These are phyloP conservation scores for Neurospora sp. DNA, from an alignment of 495 filamentous ascomycete species.

Conservation along the genomic window DNA sequence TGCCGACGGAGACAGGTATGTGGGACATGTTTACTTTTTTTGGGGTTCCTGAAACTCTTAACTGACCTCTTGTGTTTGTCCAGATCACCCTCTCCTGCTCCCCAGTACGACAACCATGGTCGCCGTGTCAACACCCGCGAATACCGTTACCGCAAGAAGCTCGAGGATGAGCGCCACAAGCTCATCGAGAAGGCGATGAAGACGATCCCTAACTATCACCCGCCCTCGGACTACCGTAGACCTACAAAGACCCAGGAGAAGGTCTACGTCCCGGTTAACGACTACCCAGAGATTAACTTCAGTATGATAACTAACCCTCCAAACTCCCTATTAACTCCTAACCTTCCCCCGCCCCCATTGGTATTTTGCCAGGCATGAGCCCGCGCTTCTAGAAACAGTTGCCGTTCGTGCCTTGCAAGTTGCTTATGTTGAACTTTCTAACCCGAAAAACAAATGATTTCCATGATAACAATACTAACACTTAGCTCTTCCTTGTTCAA, in stretches of 20 bases:
- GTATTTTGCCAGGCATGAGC: slow-evolving; percentile 26
- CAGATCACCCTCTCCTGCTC: slow-evolving; percentile 90
- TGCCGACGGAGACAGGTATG: slow-evolving; percentile 84
- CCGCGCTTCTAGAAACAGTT: slow-evolving; percentile 7
- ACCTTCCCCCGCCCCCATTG: slow-evolving; percentile 27
- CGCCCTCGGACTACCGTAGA: slow-evolving; percentile 92
- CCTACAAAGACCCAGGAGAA: slow-evolving; percentile 99
- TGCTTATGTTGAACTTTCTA: slow-evolving; percentile 12
- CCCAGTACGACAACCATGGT: slow-evolving; percentile 98
- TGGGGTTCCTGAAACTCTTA: neutral
- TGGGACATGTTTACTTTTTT: slow-evolving; percentile 1
- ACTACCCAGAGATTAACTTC: slow-evolving; percentile 99
- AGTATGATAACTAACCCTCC: slow-evolving; percentile 99
- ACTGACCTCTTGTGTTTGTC: slow-evolving; percentile 7
- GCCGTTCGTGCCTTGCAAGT: slow-evolving; percentile 19
- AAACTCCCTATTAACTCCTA: slow-evolving; percentile 56
- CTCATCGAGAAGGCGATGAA: slow-evolving; percentile 97
- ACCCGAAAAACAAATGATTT: slow-evolving; percentile 27
- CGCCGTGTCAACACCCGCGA: slow-evolving; percentile 97
- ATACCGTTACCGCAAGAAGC: slow-evolving; percentile 90
- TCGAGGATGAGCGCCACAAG: slow-evolving; percentile 98
- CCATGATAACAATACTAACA: slow-evolving; percentile 62
- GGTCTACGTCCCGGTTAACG: slow-evolving; percentile 99
- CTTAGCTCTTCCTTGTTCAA: slow-evolving; percentile 78
- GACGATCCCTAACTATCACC: slow-evolving; percentile 95